phyloP scores from a whole-genome alignment of 2,329 filamentous ascomycete species.

The Exophiala oligosperma region DNA sequence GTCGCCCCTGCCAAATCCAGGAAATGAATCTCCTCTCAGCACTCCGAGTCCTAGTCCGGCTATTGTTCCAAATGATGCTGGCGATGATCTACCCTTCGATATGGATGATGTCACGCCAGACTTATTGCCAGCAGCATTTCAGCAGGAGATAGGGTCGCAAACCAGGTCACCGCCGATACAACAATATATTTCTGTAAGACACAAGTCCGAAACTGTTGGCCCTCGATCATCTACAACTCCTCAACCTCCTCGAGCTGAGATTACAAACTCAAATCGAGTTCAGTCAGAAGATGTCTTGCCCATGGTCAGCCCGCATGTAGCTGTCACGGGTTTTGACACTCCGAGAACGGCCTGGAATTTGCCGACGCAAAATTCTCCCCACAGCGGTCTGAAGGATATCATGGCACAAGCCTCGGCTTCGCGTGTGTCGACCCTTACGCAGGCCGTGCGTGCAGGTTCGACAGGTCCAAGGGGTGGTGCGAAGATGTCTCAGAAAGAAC shows the following conservation, averaged over 20 bases:
- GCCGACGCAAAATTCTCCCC: constrained; percentile 57
- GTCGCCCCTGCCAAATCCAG: constrained; percentile 3
- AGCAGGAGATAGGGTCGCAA: background rate
- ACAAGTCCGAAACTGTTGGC: background rate
- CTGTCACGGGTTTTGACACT: constrained; percentile 21
- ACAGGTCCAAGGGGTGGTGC: constrained; percentile 38
- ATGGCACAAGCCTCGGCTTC: constrained; percentile 62
- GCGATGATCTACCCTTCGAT: constrained; percentile 81
- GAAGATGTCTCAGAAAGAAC: constrained; percentile 88
- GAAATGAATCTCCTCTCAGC: constrained; percentile 12
- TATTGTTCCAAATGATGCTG: constrained; percentile 59
- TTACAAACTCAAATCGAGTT: background rate
- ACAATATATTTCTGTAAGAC: background rate
- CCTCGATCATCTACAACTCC: background rate
- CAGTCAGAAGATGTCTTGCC: background rate
- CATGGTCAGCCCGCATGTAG: background rate
- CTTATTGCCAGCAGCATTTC: constrained; percentile 8
- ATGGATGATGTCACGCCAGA: constrained; percentile 74
- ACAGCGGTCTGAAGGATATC: constrained; percentile 74
- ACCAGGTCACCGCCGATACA: background rate
- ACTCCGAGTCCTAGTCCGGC: constrained; percentile 53
- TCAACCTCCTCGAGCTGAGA: background rate
- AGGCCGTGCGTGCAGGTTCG: constrained; percentile 50
- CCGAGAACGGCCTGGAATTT: constrained; percentile 53
- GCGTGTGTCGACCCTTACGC: constrained; percentile 54